Percentiles rank a stretch among this genome's conserved stretches.
These are phyloP conservation scores for Phytophthora rubi DNA, from an alignment of 352 stramenopile genomes.

Conservation along the genomic window DNA sequence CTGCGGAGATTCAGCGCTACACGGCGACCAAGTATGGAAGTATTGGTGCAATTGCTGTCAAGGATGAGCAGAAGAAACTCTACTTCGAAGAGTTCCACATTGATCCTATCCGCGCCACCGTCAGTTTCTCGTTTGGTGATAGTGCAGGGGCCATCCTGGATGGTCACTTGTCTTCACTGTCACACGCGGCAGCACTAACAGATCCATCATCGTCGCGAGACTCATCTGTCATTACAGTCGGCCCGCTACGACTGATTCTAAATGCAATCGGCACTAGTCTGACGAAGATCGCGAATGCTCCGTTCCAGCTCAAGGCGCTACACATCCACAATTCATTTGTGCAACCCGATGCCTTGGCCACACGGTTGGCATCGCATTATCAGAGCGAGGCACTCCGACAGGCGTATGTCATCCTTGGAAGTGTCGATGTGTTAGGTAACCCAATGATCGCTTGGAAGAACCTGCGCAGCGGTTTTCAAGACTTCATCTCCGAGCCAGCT, in stretches of 20 bases:
- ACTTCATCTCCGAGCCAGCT: slow-evolving; percentile 85
- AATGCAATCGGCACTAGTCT: slow-evolving; percentile 89
- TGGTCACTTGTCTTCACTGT: slow-evolving; percentile 50
- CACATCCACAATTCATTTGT: slow-evolving; percentile 88
- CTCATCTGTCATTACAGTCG: slow-evolving; percentile 66
- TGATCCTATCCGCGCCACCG: slow-evolving; percentile 77
- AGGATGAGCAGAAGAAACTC: slow-evolving; percentile 80
- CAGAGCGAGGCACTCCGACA: slow-evolving; percentile 89
- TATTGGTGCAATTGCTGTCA: slow-evolving; percentile 42
- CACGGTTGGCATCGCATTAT: slow-evolving; percentile 81
- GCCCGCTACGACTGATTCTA: slow-evolving; percentile 80
- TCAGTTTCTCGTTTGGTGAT: slow-evolving; percentile 87
- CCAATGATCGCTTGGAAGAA: slow-evolving; percentile 91
- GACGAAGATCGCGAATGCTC: slow-evolving; percentile 89
- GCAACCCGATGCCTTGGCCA: slow-evolving; percentile 74
- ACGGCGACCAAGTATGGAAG: slow-evolving; percentile 36
- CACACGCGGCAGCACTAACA: slow-evolving; percentile 33
- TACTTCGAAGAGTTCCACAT: slow-evolving; percentile 93
- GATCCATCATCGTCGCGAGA: slow-evolving; percentile 40
- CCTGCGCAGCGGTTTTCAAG: slow-evolving; percentile 75
- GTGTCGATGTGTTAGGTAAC: slow-evolving; percentile 89
- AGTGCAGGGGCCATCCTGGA: slow-evolving; percentile 71
- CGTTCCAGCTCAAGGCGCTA: slow-evolving; percentile 81
- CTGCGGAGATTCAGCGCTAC: slow-evolving; percentile 46
- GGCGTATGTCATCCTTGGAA: slow-evolving; percentile 88